Conservation (phyloP, 352 stramenopile genomes). For the Globisporangium okanoganense region DNA sequence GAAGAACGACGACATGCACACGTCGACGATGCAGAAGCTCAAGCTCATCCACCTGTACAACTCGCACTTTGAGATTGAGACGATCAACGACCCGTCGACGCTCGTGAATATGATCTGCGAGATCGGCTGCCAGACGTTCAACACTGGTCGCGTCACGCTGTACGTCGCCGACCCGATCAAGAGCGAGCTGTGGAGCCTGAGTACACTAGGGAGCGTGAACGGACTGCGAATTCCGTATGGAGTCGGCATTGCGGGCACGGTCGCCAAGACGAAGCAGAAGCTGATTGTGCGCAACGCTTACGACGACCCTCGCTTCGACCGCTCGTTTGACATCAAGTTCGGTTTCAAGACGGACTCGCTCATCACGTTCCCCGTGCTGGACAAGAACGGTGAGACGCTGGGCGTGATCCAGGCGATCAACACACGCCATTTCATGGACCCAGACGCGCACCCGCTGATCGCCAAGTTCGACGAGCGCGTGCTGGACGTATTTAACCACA, state of each 20-base stretch:
- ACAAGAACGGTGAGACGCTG: slow-evolving; percentile 61
- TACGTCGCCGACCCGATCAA: slow-evolving; percentile 79
- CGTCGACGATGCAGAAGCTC: slow-evolving; percentile 59
- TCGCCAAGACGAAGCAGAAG: slow-evolving; percentile 51
- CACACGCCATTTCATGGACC: slow-evolving; percentile 41
- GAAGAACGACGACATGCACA: slow-evolving; percentile 52
- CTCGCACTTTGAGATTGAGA: slow-evolving; percentile 61
- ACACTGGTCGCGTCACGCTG: slow-evolving; percentile 61
- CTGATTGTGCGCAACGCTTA: slow-evolving; percentile 70
- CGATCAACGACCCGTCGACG: slow-evolving; percentile 62
- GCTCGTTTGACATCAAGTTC: slow-evolving; percentile 75
- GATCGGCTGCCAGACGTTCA: slow-evolving; percentile 63
- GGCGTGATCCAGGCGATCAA: slow-evolving; percentile 69
- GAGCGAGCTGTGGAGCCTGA: slow-evolving; percentile 69
- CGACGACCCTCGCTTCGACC: slow-evolving; percentile 75
- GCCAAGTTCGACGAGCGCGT: slow-evolving; percentile 58
- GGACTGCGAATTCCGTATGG: slow-evolving; percentile 69
- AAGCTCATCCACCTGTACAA: slow-evolving; percentile 66
- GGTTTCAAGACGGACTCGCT: slow-evolving; percentile 82
- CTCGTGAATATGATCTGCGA: slow-evolving; percentile 73
- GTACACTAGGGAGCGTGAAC: slow-evolving; percentile 66
- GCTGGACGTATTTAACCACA: slow-evolving; percentile 54
- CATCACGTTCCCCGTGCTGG: slow-evolving; percentile 66
- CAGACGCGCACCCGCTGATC: slow-evolving; percentile 39
- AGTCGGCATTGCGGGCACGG: slow-evolving; percentile 69